These are phyloP conservation scores for Meira miltonrushii DNA, from an alignment of 1,284 basidiomycete species.

Conservation along the genomic window DNA sequence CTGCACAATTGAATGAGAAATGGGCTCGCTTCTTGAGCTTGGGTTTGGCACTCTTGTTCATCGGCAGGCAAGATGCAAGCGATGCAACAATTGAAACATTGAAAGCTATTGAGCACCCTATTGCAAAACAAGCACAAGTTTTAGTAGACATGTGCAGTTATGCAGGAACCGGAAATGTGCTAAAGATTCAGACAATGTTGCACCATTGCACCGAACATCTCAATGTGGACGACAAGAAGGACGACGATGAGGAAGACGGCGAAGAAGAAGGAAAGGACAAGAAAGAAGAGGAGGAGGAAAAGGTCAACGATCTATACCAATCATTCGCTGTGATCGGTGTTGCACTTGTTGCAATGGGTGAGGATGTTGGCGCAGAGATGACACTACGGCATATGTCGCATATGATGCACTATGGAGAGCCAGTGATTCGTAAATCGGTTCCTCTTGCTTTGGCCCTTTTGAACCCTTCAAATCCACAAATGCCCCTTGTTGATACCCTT, in stretches of 20 bases:
- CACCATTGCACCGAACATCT: conserved; percentile 91
- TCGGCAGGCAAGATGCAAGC: conserved; percentile 63
- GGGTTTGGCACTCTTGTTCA: conserved; percentile 83
- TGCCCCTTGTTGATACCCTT: conserved; percentile 92
- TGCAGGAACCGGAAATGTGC: conserved; percentile 90
- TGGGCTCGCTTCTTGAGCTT: conserved; percentile 89
- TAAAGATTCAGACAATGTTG: conserved; percentile 87
- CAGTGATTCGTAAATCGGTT: conserved; percentile 84
- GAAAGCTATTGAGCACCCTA: conserved; percentile 87
- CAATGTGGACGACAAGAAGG: conserved; percentile 55
- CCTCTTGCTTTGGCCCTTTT: conserved; percentile 92
- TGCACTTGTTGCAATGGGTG: conserved; percentile 93
- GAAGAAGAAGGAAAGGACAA: conserved; percentile 28
- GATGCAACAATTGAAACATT: conserved; percentile 93
- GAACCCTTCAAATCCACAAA: conserved; percentile 89
- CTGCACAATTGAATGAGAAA: conserved; percentile 57
- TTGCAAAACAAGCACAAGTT: conserved; percentile 83
- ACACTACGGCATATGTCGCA: conserved; percentile 48
- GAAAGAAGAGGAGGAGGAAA: conserved; percentile 57
- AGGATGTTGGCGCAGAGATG: conserved; percentile 95
- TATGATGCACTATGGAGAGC: conserved; percentile 93
- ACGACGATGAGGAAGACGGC: conserved; percentile 38
- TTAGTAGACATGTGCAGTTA: conserved; percentile 91
- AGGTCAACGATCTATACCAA: conserved; percentile 78
- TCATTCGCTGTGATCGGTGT: conserved; percentile 91